phyloP scores from a whole-genome alignment of 306 rosid genomes.

The Vicia faba region DNA sequence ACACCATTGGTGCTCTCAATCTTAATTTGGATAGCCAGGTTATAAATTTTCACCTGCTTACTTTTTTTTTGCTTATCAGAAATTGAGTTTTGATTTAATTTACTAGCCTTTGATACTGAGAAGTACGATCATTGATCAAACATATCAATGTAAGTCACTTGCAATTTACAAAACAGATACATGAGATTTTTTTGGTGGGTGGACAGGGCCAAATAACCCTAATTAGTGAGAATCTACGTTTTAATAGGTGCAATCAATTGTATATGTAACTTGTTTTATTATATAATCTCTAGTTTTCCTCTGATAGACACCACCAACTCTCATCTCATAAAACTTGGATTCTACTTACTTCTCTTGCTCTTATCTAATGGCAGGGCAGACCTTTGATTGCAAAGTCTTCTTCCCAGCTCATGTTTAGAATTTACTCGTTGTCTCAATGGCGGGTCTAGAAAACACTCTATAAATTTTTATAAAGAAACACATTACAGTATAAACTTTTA shows the following conservation, averaged over 20 bases:
- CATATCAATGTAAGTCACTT: conserved; percentile 14
- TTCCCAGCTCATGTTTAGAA: neutral
- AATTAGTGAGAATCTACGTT: conserved; percentile 22
- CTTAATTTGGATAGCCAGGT: conserved; percentile 85
- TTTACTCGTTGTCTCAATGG: neutral
- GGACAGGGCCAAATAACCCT: neutral
- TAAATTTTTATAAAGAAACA: neutral
- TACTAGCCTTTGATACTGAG: neutral
- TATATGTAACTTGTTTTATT: conserved; percentile 14
- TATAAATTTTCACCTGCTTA: conserved; percentile 24
- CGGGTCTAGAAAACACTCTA: neutral
- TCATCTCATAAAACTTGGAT: conserved; percentile 4
- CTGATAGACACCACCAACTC: neutral
- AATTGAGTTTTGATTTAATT: neutral
- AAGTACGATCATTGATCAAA: conserved; percentile 4
- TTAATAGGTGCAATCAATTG: conserved; percentile 18
- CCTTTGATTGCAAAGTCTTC: conserved; percentile 9
- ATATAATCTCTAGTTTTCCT: neutral
- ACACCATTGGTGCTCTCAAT: conserved; percentile 72
- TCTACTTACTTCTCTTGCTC: neutral
- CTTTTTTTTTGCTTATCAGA: conserved; percentile 7
- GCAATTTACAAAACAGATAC: conserved; percentile 4
- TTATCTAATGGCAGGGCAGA: neutral
- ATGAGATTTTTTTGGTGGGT: conserved; percentile 1
- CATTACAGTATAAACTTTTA: neutral